Evolutionary conservation across 106 monocot genomes (phyloP).

Genomic region (Dendrobium chrysotoxum): DNA sequence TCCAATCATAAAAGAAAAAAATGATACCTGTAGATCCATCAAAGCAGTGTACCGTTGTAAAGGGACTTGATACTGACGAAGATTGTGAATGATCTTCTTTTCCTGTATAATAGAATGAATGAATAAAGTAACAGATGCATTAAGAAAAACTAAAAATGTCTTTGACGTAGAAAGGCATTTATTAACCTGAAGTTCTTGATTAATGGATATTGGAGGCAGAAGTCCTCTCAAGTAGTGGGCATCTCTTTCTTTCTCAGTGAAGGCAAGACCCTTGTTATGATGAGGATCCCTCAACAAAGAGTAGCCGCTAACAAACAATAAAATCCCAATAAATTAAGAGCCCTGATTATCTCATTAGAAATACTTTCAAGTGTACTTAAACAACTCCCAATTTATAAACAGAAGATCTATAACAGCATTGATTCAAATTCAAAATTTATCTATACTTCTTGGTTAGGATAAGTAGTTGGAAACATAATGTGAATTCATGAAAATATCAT

Average conservation of each 20-base stretch:
- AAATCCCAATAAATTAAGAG: background rate
- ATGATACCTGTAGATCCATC: conserved; percentile 68
- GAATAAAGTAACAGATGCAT: background rate
- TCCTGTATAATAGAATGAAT: conserved; percentile 26
- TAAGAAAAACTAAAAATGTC: background rate
- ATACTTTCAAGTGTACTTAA: background rate
- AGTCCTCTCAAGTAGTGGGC: conserved; percentile 72
- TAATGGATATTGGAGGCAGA: conserved; percentile 47
- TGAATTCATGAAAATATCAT: background rate
- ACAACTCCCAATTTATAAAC: background rate
- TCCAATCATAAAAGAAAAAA: background rate
- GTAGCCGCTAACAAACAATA: conserved; percentile 38
- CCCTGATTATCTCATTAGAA: background rate
- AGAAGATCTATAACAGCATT: background rate
- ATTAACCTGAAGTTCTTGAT: conserved; percentile 66
- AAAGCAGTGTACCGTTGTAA: conserved; percentile 72
- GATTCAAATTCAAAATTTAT: background rate
- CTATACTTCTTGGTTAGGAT: background rate
- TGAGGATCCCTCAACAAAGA: conserved; percentile 72
- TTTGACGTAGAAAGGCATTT: background rate
- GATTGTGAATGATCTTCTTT: conserved; percentile 68
- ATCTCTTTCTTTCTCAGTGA: conserved; percentile 74
- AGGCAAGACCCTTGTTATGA: conserved; percentile 83
- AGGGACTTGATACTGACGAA: conserved; percentile 66
- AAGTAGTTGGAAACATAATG: background rate